A percentile compares a stretch with the other conserved stretches of the same genome.
Conservation (phyloP, 129 eudicot species). For the Pulicaria dysenterica region DNA sequence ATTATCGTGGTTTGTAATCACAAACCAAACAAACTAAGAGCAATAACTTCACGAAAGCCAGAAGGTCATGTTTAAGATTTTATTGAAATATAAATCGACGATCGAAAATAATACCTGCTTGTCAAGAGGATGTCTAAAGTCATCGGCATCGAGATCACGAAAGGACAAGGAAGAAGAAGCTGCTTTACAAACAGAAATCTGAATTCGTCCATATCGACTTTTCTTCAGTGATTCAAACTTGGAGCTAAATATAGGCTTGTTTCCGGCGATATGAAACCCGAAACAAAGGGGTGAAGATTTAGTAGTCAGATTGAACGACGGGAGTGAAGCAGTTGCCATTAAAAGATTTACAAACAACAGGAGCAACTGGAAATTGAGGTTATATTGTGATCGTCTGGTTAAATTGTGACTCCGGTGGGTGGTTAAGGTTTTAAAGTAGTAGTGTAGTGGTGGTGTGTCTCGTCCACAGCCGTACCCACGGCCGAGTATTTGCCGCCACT, state of each 20-base stretch:
- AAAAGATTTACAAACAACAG: neutral
- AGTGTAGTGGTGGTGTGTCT: slow-evolving; percentile 27
- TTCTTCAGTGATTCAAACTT: slow-evolving; percentile 39
- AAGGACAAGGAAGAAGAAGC: slow-evolving; percentile 42
- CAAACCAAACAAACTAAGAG: neutral
- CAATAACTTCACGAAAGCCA: neutral
- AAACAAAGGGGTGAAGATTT: slow-evolving; percentile 32
- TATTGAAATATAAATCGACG: neutral
- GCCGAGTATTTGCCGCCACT: slow-evolving; percentile 67
- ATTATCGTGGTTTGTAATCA: neutral
- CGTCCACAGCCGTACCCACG: slow-evolving; percentile 60
- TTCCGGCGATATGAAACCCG: slow-evolving; percentile 18
- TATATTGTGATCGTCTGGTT: slow-evolving; percentile 18
- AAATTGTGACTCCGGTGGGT: slow-evolving; percentile 9
- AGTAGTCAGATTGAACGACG: slow-evolving; percentile 37
- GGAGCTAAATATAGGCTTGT: slow-evolving; percentile 32
- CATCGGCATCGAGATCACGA: slow-evolving; percentile 91
- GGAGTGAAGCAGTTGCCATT: slow-evolving; percentile 62
- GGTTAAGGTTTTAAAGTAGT: neutral
- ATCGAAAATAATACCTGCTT: slow-evolving; percentile 52
- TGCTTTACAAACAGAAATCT: slow-evolving; percentile 49
- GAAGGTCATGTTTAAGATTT: neutral
- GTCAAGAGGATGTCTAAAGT: slow-evolving; percentile 95
- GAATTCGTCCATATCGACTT: slow-evolving; percentile 18
- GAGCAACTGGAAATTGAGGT: slow-evolving; percentile 15